phyloP scores from a whole-genome alignment of 2,329 filamentous ascomycete species.

The Colletotrichum tropicicola region DNA sequence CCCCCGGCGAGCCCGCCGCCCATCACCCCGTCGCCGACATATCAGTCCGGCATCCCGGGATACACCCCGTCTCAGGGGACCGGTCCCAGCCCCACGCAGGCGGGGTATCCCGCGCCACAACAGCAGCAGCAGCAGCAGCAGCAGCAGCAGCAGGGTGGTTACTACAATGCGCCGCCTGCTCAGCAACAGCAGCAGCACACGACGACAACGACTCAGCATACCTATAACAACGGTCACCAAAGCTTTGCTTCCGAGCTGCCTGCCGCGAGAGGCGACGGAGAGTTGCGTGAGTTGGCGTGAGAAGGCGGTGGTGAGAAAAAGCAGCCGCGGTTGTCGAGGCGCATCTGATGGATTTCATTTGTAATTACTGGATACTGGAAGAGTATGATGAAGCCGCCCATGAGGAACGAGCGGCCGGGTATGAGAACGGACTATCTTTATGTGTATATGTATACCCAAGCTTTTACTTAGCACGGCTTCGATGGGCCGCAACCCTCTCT shows the following conservation, averaged over 20 bases:
- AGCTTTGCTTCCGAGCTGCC: conserved; percentile 39
- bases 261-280: conserved; percentile 37
- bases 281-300: conserved; percentile 43
- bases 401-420: no score
- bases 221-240: conserved; percentile 17
- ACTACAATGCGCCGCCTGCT: background rate
- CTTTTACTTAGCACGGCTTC: background rate
- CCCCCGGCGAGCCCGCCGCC: conserved; percentile 34
- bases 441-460: conserved; percentile 15
- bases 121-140: conserved; percentile 5
- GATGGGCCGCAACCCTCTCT: background rate
- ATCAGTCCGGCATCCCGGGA: conserved; percentile 22
- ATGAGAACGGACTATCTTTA: conserved; percentile 1
- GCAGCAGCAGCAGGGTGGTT: conserved; percentile 5
- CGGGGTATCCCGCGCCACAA: background rate
- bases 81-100: conserved; percentile 1
- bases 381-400: no score
- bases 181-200: conserved; percentile 8
- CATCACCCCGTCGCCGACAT: conserved; percentile 19
- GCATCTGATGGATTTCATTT: background rate
- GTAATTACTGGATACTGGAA: no score
- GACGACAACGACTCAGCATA: background rate
- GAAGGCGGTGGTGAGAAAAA: background rate
- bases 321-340: background rate
- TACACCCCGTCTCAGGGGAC: background rate